Evolutionary conservation across 306 rosid species (phyloP), one percentile per base, ranked within the genome.

Genomic region (Cicer bijugum): DNA sequence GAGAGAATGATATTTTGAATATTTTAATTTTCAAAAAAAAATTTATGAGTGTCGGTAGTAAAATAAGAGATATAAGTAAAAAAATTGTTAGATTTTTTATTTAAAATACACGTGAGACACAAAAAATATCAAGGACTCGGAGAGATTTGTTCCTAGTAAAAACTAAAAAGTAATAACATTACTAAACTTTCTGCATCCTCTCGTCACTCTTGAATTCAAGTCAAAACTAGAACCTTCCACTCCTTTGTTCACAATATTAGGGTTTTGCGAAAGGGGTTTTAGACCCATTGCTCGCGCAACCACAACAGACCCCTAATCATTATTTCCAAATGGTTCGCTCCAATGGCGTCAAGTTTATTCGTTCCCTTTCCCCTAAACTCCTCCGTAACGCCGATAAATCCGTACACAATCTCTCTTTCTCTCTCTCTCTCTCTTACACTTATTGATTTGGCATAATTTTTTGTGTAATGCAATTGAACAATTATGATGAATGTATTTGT

Each of bases 311-410:
- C 66, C 39, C 38, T 4, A 53, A 57, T 57, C 43, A 17, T 53
- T 35, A 7, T 59, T 33, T 28, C 20, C 80, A 77, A 72, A 92
- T 92, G 98, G 92, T 83, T 83, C 88, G 92, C 86, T 88, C 91
- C 78, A 83, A 90, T 76, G 92, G 92, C 79, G 72, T 75, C 83
- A 78, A 71, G 76, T 79, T 92, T 63, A 43, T 86, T 43, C 89
- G 86, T 71, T 73, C 90, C 58, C 43, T 85, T 38, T 28, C 81
- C 5, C 47, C 82, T 64, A 63, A 55, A 19, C 76, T 71, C 66
- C 75, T 71, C 66, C 53, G 53, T 20, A 46, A 8, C 48, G 16
- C 38, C 9, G 15, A 72, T 8, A 51, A 67, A 76, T 50, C 86
- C 58, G 90, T 86, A 83, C 20, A 62, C 63, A 9, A 9, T 67